Base-by-base conservation (phyloP, 768 basidiomycete species). In the Serendipita sp. region DNA sequence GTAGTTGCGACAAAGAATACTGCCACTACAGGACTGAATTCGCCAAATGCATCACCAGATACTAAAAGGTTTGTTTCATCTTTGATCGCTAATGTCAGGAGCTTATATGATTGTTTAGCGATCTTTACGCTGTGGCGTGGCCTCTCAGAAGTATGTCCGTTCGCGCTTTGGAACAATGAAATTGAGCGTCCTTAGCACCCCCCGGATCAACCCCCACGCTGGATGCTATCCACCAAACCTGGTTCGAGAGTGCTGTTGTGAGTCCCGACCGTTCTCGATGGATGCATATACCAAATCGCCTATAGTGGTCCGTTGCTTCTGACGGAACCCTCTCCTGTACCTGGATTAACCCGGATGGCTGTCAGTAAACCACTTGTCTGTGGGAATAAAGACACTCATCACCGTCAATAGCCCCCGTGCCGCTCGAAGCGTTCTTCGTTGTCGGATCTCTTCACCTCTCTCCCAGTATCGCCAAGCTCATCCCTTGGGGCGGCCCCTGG, bases 191-290 rank as follows among this genome's bases (percentile, higher is more conserved):
- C 31, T 24, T 58, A 58, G 53, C 24, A 13, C 26, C 53, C 2
- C 9, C 53, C 28, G 53, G 53, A 28, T 58, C 53, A n/a, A n/a
- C 30, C 13, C 53, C 53, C 13, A 34, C 31, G 14, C 53, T 26
- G 11, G 53, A 28, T 11, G 33, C 24, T 9, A 58, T 58, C 33
- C 26, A 58, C 26, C 17, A 58, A 31, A 58, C 53, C 24, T 58
- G 53, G 53, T 58, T 58, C 53, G 53, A 58, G 26, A 58, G 53
- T n/a, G 53, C 53, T n/a, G 53, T 58, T 26, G 53, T 58, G 33
- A 58, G 53, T 58, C 11, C 11, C 31, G 17, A 22, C 13, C 24
- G 11, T 26, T 11, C 11, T 20, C 1, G 9, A 30, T n/a, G 31
- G 3, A 9, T 1, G 13, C 26, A 24, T 13, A 34, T 58, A 58